Conservation (phyloP, 495 filamentous ascomycete genomes). For the Extremus antarcticus region DNA sequence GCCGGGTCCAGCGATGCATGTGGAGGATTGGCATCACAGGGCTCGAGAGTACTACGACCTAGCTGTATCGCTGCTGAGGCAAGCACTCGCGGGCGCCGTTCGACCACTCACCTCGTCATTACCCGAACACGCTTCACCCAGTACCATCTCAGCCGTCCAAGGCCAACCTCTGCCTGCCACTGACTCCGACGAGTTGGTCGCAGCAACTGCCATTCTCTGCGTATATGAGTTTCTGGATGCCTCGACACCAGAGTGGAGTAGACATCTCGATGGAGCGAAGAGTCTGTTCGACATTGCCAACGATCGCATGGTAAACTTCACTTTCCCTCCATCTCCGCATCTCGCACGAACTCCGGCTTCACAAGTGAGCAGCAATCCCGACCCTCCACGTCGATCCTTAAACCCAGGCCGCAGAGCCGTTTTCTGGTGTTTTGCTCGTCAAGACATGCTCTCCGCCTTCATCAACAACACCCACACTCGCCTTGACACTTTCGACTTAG, state of each 20-base stretch:
- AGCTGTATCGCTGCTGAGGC: slow-evolving; percentile 51
- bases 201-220: slow-evolving; percentile 52
- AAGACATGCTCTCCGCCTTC: slow-evolving; percentile 52
- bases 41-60: slow-evolving; percentile 54
- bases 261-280: slow-evolving; percentile 55
- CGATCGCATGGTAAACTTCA: slow-evolving; percentile 51
- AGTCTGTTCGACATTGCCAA: slow-evolving; percentile 52
- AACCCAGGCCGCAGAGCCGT: slow-evolving; percentile 48
- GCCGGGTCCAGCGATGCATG: slow-evolving; percentile 27
- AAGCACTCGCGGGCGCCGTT: slow-evolving; percentile 34
- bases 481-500: slow-evolving; percentile 49
- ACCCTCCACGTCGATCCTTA: slow-evolving; percentile 15
- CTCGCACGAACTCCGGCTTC: background rate
- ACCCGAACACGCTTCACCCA: slow-evolving; percentile 6
- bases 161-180: slow-evolving; percentile 31
- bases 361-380: slow-evolving; percentile 7
- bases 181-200: slow-evolving; percentile 49
- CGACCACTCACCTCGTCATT: slow-evolving; percentile 6
- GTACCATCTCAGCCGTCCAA: slow-evolving; percentile 1
- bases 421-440: slow-evolving; percentile 57
- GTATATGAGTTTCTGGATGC: slow-evolving; percentile 56
- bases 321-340: slow-evolving; percentile 28
- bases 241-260: slow-evolving; percentile 48
- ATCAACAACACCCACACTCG: slow-evolving; percentile 52
- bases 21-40: slow-evolving; percentile 44